Base-by-base conservation (phyloP, 2,329 filamentous ascomycete genomes). In the Trichoderma oligosporum region DNA sequence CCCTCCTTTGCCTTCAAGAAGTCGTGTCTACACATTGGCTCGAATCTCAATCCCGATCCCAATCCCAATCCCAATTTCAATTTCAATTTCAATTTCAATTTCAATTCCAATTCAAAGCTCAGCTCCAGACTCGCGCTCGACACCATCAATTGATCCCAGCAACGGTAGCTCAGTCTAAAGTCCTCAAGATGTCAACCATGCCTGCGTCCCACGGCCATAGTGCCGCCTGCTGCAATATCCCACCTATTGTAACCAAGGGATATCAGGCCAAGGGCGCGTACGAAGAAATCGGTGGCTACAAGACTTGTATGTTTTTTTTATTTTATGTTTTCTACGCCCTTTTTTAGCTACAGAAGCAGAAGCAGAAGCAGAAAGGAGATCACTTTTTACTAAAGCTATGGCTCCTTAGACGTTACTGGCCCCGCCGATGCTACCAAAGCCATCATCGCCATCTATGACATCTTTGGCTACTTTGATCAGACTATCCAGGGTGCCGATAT, bases 401-500 rank as follows among this genome's bases (percentile, higher is more conserved):
- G 11, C 16, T 38, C n/a, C 24, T 4, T 41, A 73, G 80, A 83
- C 61, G 74, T 79, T 48, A 77, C 75, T 7, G 76, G 78, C 24
- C 73, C 80, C 29, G 65, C 71, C 16, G 70, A 76, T 49, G 76
- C 78, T 18, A 76, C 69, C 54, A 85, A 82, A 72, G 86, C 80
- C 51, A 77, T 89, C 57, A 71, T 89, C 56, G 71, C 78, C 61
- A 79, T 87, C 67, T 85, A 75, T 68, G 86, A 89, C 70, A 86
- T 87, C 69, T 87, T 87, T 66, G 85, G 86, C 65, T 85, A 86
- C 79, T 87, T 82, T 66, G 80, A 82, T 22, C 87, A 89, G 72
- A 85, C 86, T 2, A 61, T 88, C 9, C 86, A 89, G 70, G 87
- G 86, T 22, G 84, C 84, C 61, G 87, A 90, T 65, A 88, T 83